A percentile compares a stretch with the other conserved stretches of the same genome.
Evolutionary conservation across 2,329 filamentous ascomycete genomes (phyloP).

Genomic region (Emergomyces africanus): DNA sequence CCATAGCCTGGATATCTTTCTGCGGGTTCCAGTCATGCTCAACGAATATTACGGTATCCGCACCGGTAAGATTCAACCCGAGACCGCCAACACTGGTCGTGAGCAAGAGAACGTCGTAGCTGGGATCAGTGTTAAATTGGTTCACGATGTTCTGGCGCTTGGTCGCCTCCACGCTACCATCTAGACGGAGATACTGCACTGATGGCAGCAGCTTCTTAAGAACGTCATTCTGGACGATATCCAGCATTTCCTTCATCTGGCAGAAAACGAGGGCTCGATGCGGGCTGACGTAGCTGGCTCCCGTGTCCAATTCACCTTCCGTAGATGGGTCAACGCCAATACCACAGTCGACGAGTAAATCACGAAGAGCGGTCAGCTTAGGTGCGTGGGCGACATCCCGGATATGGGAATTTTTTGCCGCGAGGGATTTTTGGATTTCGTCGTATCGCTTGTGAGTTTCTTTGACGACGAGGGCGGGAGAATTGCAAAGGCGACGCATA

Average conservation of each 20-base stretch:
- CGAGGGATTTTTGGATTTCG: constrained; percentile 68
- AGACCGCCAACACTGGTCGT: constrained; percentile 93
- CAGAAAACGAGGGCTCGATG: constrained; percentile 96
- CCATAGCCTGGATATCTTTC: constrained; percentile 98
- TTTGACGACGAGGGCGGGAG: constrained; percentile 90
- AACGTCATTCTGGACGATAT: constrained; percentile 95
- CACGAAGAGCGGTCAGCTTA: constrained; percentile 78
- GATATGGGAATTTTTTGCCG: constrained; percentile 65
- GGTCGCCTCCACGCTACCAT: constrained; percentile 82
- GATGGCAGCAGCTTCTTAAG: constrained; percentile 81
- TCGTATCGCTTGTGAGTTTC: constrained; percentile 84
- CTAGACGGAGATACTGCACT: constrained; percentile 86
- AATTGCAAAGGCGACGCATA: constrained; percentile 99
- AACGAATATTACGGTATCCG: constrained; percentile 97
- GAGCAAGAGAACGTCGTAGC: constrained; percentile 83
- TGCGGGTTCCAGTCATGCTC: constrained; percentile 99
- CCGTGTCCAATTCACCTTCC: constrained; percentile 44
- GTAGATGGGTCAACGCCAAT: constrained; percentile 67
- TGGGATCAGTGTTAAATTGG: constrained; percentile 95
- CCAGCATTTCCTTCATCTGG: constrained; percentile 99
- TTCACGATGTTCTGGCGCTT: constrained; percentile 97
- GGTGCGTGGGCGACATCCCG: constrained; percentile 82
- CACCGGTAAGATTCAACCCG: constrained; percentile 88
- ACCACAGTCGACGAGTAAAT: constrained; percentile 94
- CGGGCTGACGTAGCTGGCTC: constrained; percentile 74